phyloP scores from a whole-genome alignment of 768 basidiomycete genomes.

The Hygrophorus pudorinus region DNA sequence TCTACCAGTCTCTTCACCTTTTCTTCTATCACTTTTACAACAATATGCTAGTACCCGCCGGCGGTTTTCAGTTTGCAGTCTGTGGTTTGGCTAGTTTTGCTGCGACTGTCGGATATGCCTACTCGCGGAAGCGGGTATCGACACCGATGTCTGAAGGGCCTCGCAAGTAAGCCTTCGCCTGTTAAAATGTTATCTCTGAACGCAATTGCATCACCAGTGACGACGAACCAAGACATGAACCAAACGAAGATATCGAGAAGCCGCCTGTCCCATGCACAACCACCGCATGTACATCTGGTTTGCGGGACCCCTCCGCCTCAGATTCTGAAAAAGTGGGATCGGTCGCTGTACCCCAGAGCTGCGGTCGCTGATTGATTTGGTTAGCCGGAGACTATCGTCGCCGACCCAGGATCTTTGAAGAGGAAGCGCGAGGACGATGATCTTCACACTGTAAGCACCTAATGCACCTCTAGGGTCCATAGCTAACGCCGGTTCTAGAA shows the following conservation, averaged over 20 bases:
- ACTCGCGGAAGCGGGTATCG: conserved; percentile 29
- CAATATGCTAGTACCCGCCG: conserved; percentile 21
- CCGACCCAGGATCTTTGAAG: conserved; percentile 1
- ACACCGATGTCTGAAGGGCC: conserved; percentile 19
- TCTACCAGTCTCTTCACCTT: not conserved
- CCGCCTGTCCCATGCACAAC: not conserved
- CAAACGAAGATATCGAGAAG: not conserved
- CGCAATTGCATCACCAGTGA: conserved; percentile 3
- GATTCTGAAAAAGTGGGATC: too few relatives aligned
- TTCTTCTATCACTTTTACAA: not conserved
- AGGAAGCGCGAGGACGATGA: not conserved
- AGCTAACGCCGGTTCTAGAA: conserved; percentile 22
- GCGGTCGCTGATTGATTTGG: too few relatives aligned
- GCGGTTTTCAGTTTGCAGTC: conserved; percentile 45
- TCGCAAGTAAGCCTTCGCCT: not conserved
- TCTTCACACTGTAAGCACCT: not conserved
- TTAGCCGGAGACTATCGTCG: not conserved
- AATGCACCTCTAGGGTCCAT: conserved; percentile 21
- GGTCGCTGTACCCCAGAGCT: not conserved
- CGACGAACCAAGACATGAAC: not conserved
- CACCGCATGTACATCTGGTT: not conserved
- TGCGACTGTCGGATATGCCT: conserved; percentile 50
- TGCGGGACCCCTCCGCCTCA: too few relatives aligned
- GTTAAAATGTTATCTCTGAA: conserved; percentile 5
- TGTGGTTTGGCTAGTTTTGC: conserved; percentile 51